Conservation (phyloP, 306 rosid genomes). For the Castanopsis chinensis region DNA sequence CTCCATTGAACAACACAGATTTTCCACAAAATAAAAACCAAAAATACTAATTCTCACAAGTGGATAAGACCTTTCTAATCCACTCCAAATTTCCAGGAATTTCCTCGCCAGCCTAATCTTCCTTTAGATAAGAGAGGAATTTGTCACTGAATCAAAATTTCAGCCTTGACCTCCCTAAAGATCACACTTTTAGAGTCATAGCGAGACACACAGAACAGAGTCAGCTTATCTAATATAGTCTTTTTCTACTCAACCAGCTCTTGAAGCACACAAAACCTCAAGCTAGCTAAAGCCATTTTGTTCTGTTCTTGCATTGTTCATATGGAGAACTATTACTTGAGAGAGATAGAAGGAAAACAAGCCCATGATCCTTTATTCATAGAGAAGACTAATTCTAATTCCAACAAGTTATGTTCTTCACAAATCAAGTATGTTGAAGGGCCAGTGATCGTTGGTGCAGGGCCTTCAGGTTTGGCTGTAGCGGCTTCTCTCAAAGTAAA, state of each 20-base stretch:
- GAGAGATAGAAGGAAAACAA: constrained; percentile 73
- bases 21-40: constrained; percentile 8
- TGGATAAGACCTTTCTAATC: constrained; percentile 59
- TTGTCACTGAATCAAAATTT: constrained; percentile 1
- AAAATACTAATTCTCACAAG: constrained; percentile 37
- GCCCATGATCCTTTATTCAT: constrained; percentile 61
- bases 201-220: no score
- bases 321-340: constrained; percentile 31
- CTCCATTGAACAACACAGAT: constrained; percentile 41
- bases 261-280: background rate
- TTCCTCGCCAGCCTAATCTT: constrained; percentile 22
- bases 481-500: constrained; percentile 63
- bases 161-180: constrained; percentile 17
- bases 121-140: constrained; percentile 6
- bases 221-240: background rate
- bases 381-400: constrained; percentile 18
- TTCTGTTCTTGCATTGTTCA: constrained; percentile 25
- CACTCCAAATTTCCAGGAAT: constrained; percentile 45
- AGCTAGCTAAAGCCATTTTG: background rate
- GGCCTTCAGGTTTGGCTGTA: constrained; percentile 83
- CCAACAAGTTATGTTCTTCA: background rate
- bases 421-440: constrained; percentile 32
- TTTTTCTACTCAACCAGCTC: constrained; percentile 1
- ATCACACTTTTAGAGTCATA: background rate
- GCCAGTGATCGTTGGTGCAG: constrained; percentile 80